A percentile compares a stretch with the other conserved stretches of the same genome.
Conservation (phyloP, 1,139 yeast species). For the Magnusiomyces clavatus region DNA sequence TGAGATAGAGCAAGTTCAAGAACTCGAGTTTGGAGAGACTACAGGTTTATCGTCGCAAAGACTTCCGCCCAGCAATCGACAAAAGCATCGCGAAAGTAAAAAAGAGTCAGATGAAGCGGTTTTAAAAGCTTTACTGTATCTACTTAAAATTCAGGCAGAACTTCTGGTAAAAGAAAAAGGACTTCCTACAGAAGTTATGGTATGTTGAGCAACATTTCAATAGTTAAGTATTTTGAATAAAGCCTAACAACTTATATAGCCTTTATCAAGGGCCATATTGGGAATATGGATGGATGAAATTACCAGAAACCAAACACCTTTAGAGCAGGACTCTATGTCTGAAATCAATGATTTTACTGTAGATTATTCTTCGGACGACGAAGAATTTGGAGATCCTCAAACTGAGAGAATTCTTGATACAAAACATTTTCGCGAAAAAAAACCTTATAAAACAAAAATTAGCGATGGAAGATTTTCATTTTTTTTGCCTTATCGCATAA, state of each 20-base stretch:
- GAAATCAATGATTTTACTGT: too few relatives aligned
- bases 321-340: too few relatives aligned
- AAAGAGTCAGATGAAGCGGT: too few relatives aligned
- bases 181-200: constrained; percentile 1
- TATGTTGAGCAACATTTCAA: neutral
- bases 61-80: too few relatives aligned
- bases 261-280: neutral
- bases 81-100: too few relatives aligned
- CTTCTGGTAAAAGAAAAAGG: constrained; percentile 4
- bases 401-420: neutral
- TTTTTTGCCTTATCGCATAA: neutral
- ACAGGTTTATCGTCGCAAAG: too few relatives aligned
- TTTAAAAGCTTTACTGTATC: neutral
- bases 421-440: neutral
- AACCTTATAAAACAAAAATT: neutral
- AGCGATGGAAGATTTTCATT: neutral
- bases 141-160: constrained; percentile 1
- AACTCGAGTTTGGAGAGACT: too few relatives aligned
- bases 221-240: neutral
- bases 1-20: constrained; percentile 44
- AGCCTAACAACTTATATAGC: neutral
- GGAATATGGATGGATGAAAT: constrained; percentile 2
- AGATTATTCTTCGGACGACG: too few relatives aligned
- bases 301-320: neutral
- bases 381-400: neutral